Evolutionary conservation across 495 filamentous ascomycete species (phyloP), one percentile per base, ranked within the genome.

Genomic region (Xylaria telfairii): DNA sequence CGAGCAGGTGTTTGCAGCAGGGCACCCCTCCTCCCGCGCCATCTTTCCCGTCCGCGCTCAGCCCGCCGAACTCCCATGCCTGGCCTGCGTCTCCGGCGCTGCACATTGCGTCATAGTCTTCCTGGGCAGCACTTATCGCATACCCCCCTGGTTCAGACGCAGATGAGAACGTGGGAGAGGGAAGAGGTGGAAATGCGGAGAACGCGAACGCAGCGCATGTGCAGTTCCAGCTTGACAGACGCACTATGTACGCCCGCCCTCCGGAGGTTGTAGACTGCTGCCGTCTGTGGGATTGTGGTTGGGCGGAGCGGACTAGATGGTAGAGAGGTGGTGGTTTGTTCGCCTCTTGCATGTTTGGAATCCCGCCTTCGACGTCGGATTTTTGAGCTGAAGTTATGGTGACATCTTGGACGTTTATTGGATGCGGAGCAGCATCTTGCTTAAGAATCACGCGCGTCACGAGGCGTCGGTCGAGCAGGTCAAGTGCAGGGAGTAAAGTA

Each of bases 1-100:
- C 95, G 32, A 98, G 83, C 21, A 98, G 74, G 80, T 98, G 95
- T 81, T 98, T 97, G 77, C 95, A 98, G 41, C 92, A 85, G 3
- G 94, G 92, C 60, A 85, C 79, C 1, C 54, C 70, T n/a, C 65
- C 68, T 13, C 67, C 72, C 13, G 71, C 77, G 3, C 65, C 74
- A 19, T 72, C 73, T 4, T 68, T 68, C 34, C 32, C 68, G 69
- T 83, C 74, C 65, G 73, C 70, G 47, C 76, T 83, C 62, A 83
- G 70, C 0, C 79, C 83, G 9, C 83, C 83, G 68, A 86, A 83
- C 13, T 77, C 71, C 82, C 81, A 83, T 4, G 34, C 60, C 56
- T 34, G 53, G 9, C 8, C 41, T 26, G 68, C 67, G 13, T 65
- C 44, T 37, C 60, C 37, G 13, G n/a, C 51, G 13, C 34, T 68